Percentiles rank a stretch among this genome's conserved stretches.
phyloP scores from a whole-genome alignment of 768 basidiomycete species.

The Russula lepida region DNA sequence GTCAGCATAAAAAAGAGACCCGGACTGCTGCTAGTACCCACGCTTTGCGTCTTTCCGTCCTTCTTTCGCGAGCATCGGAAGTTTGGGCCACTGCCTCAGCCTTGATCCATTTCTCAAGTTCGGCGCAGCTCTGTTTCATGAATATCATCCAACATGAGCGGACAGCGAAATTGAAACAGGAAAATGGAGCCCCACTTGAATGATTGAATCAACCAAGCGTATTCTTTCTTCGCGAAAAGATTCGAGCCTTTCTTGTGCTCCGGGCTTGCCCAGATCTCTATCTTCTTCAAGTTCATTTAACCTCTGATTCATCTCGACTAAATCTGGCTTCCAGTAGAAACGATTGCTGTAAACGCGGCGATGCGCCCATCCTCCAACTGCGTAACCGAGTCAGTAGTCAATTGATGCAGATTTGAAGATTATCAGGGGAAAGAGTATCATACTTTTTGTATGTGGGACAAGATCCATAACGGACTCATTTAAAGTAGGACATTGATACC shows the following conservation, averaged over 20 bases:
- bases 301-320: conserved; percentile 8
- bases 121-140: conserved; percentile 5
- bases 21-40: not conserved
- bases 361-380: conserved; percentile 19
- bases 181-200: not conserved
- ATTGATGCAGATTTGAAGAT: not conserved
- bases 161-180: not conserved
- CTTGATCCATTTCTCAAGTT: conserved; percentile 13
- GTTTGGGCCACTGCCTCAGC: not conserved
- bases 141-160: not conserved
- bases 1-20: not conserved
- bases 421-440: not conserved
- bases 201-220: conserved; percentile 3
- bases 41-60: conserved; percentile 3
- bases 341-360: conserved; percentile 9
- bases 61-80: not conserved
- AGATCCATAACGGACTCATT: conserved; percentile 15
- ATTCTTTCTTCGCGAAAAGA: conserved; percentile 11
- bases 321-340: conserved; percentile 17
- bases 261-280: conserved; percentile 3
- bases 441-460: conserved; percentile 15
- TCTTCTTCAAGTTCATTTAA: conserved; percentile 7
- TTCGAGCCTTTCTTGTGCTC: conserved; percentile 5
- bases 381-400: not conserved
- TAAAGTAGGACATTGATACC: conserved; percentile 2